Evolutionary conservation across 1,139 yeast species (phyloP), one percentile per base, ranked within the genome.

Genomic region (Kodamaea arcana): DNA sequence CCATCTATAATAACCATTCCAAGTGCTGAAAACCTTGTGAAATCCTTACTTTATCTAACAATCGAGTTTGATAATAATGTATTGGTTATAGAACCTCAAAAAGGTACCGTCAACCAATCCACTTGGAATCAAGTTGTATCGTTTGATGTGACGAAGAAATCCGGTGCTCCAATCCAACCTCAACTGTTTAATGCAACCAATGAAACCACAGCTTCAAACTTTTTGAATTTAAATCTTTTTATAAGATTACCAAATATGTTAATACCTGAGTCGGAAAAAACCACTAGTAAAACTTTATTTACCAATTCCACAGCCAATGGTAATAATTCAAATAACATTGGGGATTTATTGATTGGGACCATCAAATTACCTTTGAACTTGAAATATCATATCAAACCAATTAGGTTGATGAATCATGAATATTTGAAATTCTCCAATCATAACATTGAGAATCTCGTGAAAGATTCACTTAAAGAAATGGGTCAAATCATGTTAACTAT

Each of bases 121-220:
- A 69, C 62, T 15, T 92, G 95, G 80, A 90, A 88, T 56, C 85
- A 84, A 48, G 88, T 86, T 15, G 85, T 95, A 10, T 80, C 90
- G 8, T 92, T 92, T 56, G 98, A 92, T 69, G 95, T 90, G 17
- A 82, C 94, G 10, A 77, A 86, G 31, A 71, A 43, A 29, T 38
- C 47, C 13, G 17, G 37, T 4, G 35, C 39, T 4, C 41, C 36
- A 16, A 18, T 36, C 9, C 42, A 39, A 27, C 39, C 38, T 12
- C 22, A 35, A n/a, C 34, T 32, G 25, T 20, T 27, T 18, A 26
- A 31, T 12, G 33, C 31, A 21, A 18, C 37, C 3, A 33, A 27
- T 10, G 21, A 33, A 3, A 27, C 25, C 18, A 53, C 60, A 2
- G 65, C 72, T 27, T 59, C 72, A 47, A 56, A 59, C 59, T 54